Evolutionary conservation across 768 basidiomycete species (phyloP), one percentile per base, ranked within the genome.

Genomic region (Mycena amicta): DNA sequence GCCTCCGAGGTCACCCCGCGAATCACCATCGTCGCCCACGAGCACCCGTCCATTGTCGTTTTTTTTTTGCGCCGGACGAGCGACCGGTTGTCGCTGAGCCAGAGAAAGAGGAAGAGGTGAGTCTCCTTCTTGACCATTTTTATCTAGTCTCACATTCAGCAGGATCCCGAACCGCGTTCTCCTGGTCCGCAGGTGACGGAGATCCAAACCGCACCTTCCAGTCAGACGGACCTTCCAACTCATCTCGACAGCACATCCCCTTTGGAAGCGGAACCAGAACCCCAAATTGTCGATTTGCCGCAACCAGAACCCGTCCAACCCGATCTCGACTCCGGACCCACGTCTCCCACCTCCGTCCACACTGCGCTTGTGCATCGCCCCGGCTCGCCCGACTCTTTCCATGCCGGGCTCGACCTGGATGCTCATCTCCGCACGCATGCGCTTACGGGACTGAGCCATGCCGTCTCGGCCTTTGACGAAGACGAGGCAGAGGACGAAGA

Each of bases 401-500:
- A 60, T 54, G n/a, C 59, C 11, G 50, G 50, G 5, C 47, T 49
- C 15, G 50, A 41, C 30, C 25, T 60, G 31, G 59, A 60, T 27
- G 53, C 53, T 29, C 37, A 39, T 3, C 52, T 49, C 6, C 47
- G 47, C 6, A 25, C 6, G 13, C 47, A 49, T n/a, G 47, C 47
- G 5, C 47, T 49, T n/a, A 49, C 47, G 11, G 47, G 47, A 4
- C 6, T 6, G 13, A 49, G 26, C 27, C 22, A 16, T 15, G 15
- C 43, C 20, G 26, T 49, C 26, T 49, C 47, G 8, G 25, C 23
- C 6, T 49, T 29, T 28, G 23, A 26, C n/a, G 5, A 27, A 12
- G 47, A 49, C 27, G 15, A 45, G 5, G 5, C 12, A 8, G 43
- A 45, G 8, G 43, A 45, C 12, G 47, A 49, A 25, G 47, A 49